Evolutionary conservation across 129 eudicot species (phyloP).

Genomic region (Tagetes erecta): DNA sequence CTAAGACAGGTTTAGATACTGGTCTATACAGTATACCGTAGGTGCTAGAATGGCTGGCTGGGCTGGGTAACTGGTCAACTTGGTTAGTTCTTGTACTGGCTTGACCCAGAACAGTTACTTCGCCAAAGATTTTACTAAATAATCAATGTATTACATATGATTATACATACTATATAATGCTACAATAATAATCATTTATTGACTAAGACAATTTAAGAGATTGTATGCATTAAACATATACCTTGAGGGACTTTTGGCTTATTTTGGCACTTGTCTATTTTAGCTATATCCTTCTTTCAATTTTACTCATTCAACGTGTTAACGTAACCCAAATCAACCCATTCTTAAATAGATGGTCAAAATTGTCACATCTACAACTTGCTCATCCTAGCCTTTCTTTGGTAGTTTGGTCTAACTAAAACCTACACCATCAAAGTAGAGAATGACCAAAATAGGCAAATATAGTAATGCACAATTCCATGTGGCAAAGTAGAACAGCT

Average conservation of each 20-base stretch:
- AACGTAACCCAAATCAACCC: not conserved
- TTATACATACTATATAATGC: not conserved
- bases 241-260: not conserved
- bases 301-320: not conserved
- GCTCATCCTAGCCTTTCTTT: not conserved
- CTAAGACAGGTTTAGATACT: slow-evolving; percentile 57
- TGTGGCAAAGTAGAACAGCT: not conserved
- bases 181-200: not conserved
- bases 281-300: not conserved
- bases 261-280: not conserved
- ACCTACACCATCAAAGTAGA: not conserved
- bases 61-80: not conserved
- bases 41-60: slow-evolving; percentile 8
- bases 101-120: not conserved
- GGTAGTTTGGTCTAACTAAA: not conserved
- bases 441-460: not conserved
- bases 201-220: not conserved
- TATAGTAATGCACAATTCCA: not conserved
- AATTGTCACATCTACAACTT: slow-evolving; percentile 9
- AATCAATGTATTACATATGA: not conserved
- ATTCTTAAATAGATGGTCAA: not conserved
- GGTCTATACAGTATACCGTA: not conserved
- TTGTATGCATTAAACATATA: not conserved
- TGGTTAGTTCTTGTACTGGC: slow-evolving; percentile 5
- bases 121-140: not conserved